Percentiles rank a stretch among this genome's conserved stretches.
phyloP scores from a whole-genome alignment of 2,329 filamentous ascomycete species.

The Dactylellina drechsleri region DNA sequence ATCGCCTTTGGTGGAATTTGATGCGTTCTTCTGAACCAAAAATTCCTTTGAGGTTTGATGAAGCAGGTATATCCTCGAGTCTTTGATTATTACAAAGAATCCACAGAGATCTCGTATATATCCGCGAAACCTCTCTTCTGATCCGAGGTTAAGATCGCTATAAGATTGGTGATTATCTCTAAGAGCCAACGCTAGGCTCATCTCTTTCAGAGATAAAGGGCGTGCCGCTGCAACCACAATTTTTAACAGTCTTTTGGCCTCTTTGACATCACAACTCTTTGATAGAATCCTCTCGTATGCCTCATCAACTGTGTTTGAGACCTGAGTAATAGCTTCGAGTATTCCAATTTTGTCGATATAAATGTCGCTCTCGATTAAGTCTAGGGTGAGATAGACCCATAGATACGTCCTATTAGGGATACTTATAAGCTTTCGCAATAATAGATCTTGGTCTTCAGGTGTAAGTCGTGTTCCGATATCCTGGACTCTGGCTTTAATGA shows the following conservation, averaged over 20 bases:
- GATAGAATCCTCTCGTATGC: constrained; percentile 29
- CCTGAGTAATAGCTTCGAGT: neutral
- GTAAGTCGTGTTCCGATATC: constrained; percentile 10
- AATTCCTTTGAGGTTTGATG: constrained; percentile 55
- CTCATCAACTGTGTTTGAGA: constrained; percentile 22
- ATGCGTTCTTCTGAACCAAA: constrained; percentile 9
- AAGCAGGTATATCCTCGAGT: constrained; percentile 47
- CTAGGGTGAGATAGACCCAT: constrained; percentile 21
- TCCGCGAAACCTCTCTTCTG: constrained; percentile 5
- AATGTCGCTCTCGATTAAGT: constrained; percentile 14
- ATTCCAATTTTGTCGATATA: neutral
- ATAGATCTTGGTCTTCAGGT: neutral
- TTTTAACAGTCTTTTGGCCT: constrained; percentile 11
- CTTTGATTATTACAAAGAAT: constrained; percentile 33
- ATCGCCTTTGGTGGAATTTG: too few relatives aligned
- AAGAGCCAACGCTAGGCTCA: constrained; percentile 19
- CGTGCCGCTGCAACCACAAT: constrained; percentile 23
- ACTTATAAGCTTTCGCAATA: neutral
- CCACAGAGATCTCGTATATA: constrained; percentile 42
- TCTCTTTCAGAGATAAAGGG: constrained; percentile 21
- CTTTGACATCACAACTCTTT: constrained; percentile 5
- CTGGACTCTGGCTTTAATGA: constrained; percentile 44
- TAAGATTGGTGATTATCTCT: constrained; percentile 4
- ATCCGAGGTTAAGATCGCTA: neutral
- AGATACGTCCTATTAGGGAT: constrained; percentile 24